Evolutionary conservation across 2,329 filamentous ascomycete species (phyloP), one percentile per base, ranked within the genome.

Genomic region (Anthostomella pinea): DNA sequence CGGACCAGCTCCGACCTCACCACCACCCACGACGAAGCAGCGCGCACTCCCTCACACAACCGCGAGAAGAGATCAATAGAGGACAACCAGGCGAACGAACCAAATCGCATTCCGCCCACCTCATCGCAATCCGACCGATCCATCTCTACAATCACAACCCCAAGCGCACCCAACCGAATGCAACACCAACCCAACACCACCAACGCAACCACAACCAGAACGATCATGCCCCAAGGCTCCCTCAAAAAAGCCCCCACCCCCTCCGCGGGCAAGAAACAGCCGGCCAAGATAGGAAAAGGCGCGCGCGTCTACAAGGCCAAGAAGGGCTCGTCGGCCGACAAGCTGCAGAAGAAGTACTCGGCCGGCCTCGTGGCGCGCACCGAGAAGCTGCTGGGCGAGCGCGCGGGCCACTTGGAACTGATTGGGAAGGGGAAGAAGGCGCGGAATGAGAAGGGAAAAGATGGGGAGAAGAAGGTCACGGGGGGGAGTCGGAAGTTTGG

Each of bases 381-480:
- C 20, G 77, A 81, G 65, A 65, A 67, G 44, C 63, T 80, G 53
- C 66, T 81, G 25, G 75, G 75, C 41, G 73, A 79, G 64, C 64
- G 76, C 7, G 77, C 73, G 5, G 75, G 77, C 0, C 77, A 81
- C 41, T 59, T 81, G 16, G 77, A 81, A 64, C 54, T 80, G 45
- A 76, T 80, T 43, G 76, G 56, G 4, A 48, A 52, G 15, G 52
- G 71, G 8, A 73, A 75, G 59, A 77, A 50, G 43, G 42, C 30
- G 49, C 39, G 6, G 31, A 46, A 72, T 58, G 57, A 51, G 5
- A 57, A 54, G 28, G 60, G 27, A 33, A 41, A 41, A 17, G 38
- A 30, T 30, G 51, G 53, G 34, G 46, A 52, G 31, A 43, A 41
- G 15, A 53, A 48, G 24, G 53, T 53, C 3, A 54, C 67, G 63